Base-by-base conservation (phyloP, 2,329 filamentous ascomycete genomes). In the Penicillium sumatraense region DNA sequence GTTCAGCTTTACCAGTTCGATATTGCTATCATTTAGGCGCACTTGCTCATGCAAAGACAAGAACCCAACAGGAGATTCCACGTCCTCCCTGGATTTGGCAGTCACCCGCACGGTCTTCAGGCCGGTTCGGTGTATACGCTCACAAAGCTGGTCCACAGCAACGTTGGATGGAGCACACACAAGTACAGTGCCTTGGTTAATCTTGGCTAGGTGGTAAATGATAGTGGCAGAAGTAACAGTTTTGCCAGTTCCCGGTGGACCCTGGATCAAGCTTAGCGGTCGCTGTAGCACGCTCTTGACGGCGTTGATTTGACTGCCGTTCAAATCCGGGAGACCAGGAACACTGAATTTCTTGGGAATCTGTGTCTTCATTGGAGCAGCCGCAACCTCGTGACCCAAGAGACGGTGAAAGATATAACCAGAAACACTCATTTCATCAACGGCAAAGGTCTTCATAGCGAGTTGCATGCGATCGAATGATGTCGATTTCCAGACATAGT, bases 401-500 rank as follows among this genome's bases (percentile, higher is more conserved):
- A 99, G 84, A 63, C 95, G 95, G 74, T 99, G 95, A 80, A 98
- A 99, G 62, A 99, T 96, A 77, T 97, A 99, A 33, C 95, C 95
- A 20, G 95, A 98, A 40, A 99, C 93, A 69, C 93, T 97, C 89
- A 96, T 90, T 75, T 99, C 95, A 66, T 99, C 93, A 41, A 98
- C 87, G 5, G 95, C 95, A 72, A 99, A 99, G 0, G 91, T 98
- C 82, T 97, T 98, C 93, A 99, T 98, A 51, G 95, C 96, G 63
- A 93, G 86, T 75, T 99, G 95, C 95, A 99, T 99, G 60, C 95
- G 93, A 70, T 99, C 95, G 72, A 99, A 99, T 0, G 93, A 98
- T 0, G 96, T 99, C 13, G 96, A 95, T 74, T 99, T 99, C 95
- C 95, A 99, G 53, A 99, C 95, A 70, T 99, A 99, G 73, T 99